Evolutionary conservation across 768 basidiomycete genomes (phyloP).

Genomic region (Tylopilus subfusipes): DNA sequence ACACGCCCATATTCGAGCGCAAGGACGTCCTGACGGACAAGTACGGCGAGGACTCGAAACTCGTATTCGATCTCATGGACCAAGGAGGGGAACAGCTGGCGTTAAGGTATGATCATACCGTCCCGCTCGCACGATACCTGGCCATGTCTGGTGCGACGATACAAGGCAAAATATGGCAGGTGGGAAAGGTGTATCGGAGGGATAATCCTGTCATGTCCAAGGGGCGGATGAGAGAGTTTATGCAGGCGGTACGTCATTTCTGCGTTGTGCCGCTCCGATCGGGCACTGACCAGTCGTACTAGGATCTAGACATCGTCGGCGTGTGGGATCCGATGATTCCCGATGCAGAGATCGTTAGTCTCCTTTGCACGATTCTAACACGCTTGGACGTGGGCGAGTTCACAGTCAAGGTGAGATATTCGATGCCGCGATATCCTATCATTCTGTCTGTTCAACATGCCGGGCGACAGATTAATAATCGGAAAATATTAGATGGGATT

Average conservation of each 20-base stretch:
- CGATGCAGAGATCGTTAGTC: constrained; percentile 84
- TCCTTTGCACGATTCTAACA: constrained; percentile 77
- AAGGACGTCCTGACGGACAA: constrained; percentile 95
- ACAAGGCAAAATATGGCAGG: constrained; percentile 89
- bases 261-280: not conserved
- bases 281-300: not conserved
- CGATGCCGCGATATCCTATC: not conserved
- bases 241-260: constrained; percentile 71
- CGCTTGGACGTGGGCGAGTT: constrained; percentile 91
- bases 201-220: constrained; percentile 98
- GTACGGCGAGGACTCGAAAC: constrained; percentile 95
- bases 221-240: constrained; percentile 98
- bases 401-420: constrained; percentile 73
- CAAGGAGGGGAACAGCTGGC: constrained; percentile 97
- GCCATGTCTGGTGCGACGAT: constrained; percentile 90
- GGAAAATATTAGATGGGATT: constrained; percentile 95
- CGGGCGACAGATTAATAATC: constrained; percentile 77
- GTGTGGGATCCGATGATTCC: constrained; percentile 96
- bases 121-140: constrained; percentile 91
- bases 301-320: constrained; percentile 97
- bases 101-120: constrained; percentile 93
- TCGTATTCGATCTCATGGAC: constrained; percentile 96
- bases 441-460: not conserved
- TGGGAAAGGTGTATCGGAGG: constrained; percentile 97
- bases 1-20: constrained; percentile 97